A percentile compares a stretch with the other conserved stretches of the same genome.
phyloP scores from a whole-genome alignment of 495 filamentous ascomycete genomes.

The Hypoxylon fragiforme region DNA sequence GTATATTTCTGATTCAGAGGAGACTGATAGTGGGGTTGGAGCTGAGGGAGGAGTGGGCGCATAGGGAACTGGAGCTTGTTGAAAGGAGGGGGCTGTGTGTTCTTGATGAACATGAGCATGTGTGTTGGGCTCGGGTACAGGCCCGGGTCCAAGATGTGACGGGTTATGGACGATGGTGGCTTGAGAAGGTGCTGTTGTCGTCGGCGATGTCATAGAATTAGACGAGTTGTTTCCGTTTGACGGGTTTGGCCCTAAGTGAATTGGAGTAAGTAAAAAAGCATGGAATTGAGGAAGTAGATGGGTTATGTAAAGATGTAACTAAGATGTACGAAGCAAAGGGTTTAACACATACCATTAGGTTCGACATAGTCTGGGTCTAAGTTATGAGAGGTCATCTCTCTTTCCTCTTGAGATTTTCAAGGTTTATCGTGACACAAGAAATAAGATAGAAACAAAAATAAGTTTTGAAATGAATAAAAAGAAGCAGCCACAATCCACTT shows the following conservation, averaged over 20 bases:
- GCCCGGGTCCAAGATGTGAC: not conserved
- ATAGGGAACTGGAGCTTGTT: constrained; percentile 37
- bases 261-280: constrained; percentile 6
- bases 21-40: constrained; percentile 36
- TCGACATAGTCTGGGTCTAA: constrained; percentile 13
- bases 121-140: constrained; percentile 11
- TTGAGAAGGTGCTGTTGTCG: constrained; percentile 23
- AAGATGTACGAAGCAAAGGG: too few species aligned
- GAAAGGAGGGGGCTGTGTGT: constrained; percentile 19
- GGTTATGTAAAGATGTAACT: too few species aligned
- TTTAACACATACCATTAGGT: constrained; percentile 22
- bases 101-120: not conserved
- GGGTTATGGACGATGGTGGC: constrained; percentile 26
- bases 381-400: constrained; percentile 22
- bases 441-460: too few species aligned
- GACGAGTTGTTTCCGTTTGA: not conserved
- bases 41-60: constrained; percentile 39
- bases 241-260: constrained; percentile 16
- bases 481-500: constrained; percentile 24
- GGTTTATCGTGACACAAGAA: too few species aligned
- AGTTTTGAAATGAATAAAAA: too few species aligned
- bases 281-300: not conserved
- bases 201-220: constrained; percentile 2
- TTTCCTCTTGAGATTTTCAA: not conserved
- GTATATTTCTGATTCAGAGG: constrained; percentile 43